Evolutionary conservation across 1,284 basidiomycete genomes (phyloP).

Genomic region (Marasmius oreades): DNA sequence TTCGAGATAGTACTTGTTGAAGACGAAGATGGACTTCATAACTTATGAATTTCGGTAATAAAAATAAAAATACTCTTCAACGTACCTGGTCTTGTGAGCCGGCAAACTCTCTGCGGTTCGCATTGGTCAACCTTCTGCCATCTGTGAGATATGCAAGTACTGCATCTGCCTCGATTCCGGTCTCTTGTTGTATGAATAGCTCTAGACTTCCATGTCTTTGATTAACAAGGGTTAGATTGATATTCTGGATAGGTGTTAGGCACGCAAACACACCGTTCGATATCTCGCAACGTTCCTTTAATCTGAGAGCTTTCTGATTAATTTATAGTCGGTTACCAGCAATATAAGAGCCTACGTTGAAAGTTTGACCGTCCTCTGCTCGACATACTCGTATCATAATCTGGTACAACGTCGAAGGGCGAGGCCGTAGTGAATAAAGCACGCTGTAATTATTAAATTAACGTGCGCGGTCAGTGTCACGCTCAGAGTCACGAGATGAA

Average conservation of each 20-base stretch:
- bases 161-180: constrained; percentile 59
- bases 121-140: constrained; percentile 61
- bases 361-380: constrained; percentile 66
- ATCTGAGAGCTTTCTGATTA: constrained; percentile 36
- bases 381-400: constrained; percentile 71
- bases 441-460: no score
- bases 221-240: constrained; percentile 4
- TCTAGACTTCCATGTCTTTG: constrained; percentile 62
- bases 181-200: constrained; percentile 62
- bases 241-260: neutral
- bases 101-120: constrained; percentile 69
- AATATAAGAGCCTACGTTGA: constrained; percentile 43
- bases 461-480: no score
- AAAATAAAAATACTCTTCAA: no score
- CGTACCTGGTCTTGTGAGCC: constrained; percentile 68
- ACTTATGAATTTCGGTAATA: no score
- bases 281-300: constrained; percentile 64
- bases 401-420: neutral
- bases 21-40: constrained; percentile 78
- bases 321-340: neutral
- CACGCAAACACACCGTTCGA: constrained; percentile 53
- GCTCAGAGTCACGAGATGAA: no score
- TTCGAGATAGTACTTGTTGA: constrained; percentile 75
- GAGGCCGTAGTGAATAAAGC: neutral
- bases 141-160: constrained; percentile 76